phyloP scores from a whole-genome alignment of 768 basidiomycete species.

The Boletus coccyginus region DNA sequence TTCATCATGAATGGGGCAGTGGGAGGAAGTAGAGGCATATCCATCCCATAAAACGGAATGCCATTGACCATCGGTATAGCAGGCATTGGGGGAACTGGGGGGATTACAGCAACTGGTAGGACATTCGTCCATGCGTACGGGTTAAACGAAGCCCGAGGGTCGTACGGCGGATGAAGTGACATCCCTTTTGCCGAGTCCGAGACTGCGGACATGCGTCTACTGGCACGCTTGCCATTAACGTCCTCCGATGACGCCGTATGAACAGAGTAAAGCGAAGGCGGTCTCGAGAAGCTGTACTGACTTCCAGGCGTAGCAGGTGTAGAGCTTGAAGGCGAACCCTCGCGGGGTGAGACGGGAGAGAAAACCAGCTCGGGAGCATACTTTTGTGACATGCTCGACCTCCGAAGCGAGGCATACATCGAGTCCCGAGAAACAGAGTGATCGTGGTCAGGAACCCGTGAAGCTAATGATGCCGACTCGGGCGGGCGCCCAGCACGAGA shows the following conservation, averaged over 20 bases:
- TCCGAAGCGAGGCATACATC: conserved; percentile 24
- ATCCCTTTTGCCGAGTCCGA: conserved; percentile 33
- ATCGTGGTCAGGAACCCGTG: conserved; percentile 29
- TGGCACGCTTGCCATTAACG: conserved; percentile 36
- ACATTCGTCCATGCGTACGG: conserved; percentile 28
- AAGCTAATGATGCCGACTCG: conserved; percentile 20
- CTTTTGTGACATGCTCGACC: conserved; percentile 39
- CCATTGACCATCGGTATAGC: conserved; percentile 31
- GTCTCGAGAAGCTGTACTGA: conserved; percentile 42
- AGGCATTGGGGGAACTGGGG: conserved; percentile 39
- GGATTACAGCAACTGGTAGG: conserved; percentile 23
- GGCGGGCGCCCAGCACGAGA: conserved; percentile 44
- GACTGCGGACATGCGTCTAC: conserved; percentile 42
- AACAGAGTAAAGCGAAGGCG: conserved; percentile 54
- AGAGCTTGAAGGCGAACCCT: conserved; percentile 55
- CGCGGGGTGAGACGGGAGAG: conserved; percentile 32
- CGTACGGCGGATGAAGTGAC: conserved; percentile 26
- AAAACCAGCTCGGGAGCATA: conserved; percentile 45
- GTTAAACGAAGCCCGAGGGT: conserved; percentile 23
- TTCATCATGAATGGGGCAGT: conserved; percentile 76
- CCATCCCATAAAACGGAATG: conserved; percentile 48
- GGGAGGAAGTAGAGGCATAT: conserved; percentile 71
- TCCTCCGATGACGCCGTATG: conserved; percentile 60
- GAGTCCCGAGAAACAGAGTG: conserved; percentile 38
- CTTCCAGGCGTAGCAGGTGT: conserved; percentile 36